Evolutionary conservation across 139 green algal species (phyloP), one percentile per base, ranked within the genome.

Genomic region (Chlorella ohadii): DNA sequence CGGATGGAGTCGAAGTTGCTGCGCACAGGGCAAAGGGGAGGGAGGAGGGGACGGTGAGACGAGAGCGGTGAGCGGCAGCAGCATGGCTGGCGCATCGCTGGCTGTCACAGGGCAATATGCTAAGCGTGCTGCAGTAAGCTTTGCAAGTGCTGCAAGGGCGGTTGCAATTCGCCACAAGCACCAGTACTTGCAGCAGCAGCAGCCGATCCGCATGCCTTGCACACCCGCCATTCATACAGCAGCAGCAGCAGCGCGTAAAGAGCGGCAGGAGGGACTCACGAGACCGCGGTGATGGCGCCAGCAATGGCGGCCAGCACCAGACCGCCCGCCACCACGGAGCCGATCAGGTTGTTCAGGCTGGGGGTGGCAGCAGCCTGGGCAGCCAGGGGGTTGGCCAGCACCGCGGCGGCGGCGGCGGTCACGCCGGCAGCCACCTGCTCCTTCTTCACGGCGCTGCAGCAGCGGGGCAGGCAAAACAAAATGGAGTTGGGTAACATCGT

Each of bases 321-420:
- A 63, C 86, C 96, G 59, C 96, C 96, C 28, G 96, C 95, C 31
- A 98, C 75, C 81, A 99, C 91, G 67, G 90, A 96, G 86, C 92
- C 90, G 19, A 99, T 81, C 87, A 99, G 92, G 95, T 99, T 99
- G 87, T 93, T 94, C 71, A 99, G 93, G 44, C 95, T 98, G 39
- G 96, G 96, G 31, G 96, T 98, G 9, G 96, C 89, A 27, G 91
- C 91, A 36, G 96, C 96, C 89, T 95, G 83, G 25, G 94, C 94
- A 4, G 91, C 87, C 65, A 96, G 87, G 34, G 94, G 93, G 82
- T 84, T 87, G 63, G 91, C 81, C 87, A 97, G 87, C 70, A 87
- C 79, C 36, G 93, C 88, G 67, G 47, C 93, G 28, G 88, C 81
- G 38, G 87, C 88, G 31, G 85, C 90, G 65, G 90, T 88, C 57